Evolutionary conservation across 2,329 filamentous ascomycete genomes (phyloP).

Genomic region (Piedraia hortae): DNA sequence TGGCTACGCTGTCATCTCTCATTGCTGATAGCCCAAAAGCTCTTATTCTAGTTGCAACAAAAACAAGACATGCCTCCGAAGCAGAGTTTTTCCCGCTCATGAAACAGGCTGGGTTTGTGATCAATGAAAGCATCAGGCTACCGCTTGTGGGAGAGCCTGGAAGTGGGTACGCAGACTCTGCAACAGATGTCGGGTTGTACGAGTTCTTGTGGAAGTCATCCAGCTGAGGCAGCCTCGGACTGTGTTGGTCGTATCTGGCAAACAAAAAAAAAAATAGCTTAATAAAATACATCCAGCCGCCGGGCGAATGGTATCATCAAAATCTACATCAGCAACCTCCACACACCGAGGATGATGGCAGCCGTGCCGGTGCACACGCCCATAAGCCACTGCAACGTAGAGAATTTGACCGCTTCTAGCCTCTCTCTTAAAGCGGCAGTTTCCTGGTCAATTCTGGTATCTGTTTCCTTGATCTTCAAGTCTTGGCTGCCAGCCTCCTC

Average conservation of each 20-base stretch:
- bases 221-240: too few species aligned
- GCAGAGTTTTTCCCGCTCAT: constrained; percentile 37
- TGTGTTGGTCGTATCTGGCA: too few species aligned
- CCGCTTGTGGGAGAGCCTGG: constrained; percentile 11
- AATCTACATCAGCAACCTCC: constrained; percentile 40
- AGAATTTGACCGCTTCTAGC: constrained; percentile 92
- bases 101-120: constrained; percentile 9
- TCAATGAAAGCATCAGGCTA: constrained; percentile 8
- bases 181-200: constrained; percentile 12
- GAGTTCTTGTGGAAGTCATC: too few species aligned
- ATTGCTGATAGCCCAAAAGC: constrained; percentile 21
- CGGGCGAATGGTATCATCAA: too few species aligned
- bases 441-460: constrained; percentile 95
- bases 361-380: constrained; percentile 39
- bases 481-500: constrained; percentile 94
- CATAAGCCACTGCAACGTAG: constrained; percentile 94
- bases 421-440: constrained; percentile 72
- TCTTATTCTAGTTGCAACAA: constrained; percentile 32
- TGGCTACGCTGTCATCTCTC: constrained; percentile 26
- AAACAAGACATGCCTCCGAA: constrained; percentile 39
- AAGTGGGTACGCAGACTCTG: constrained; percentile 12
- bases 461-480: constrained; percentile 94
- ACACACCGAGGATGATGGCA: constrained; percentile 37
- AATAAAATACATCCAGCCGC: too few species aligned
- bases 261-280: too few species aligned